Base-by-base conservation (phyloP, 805 yeast genomes). In the Yarrowia porcina region DNA sequence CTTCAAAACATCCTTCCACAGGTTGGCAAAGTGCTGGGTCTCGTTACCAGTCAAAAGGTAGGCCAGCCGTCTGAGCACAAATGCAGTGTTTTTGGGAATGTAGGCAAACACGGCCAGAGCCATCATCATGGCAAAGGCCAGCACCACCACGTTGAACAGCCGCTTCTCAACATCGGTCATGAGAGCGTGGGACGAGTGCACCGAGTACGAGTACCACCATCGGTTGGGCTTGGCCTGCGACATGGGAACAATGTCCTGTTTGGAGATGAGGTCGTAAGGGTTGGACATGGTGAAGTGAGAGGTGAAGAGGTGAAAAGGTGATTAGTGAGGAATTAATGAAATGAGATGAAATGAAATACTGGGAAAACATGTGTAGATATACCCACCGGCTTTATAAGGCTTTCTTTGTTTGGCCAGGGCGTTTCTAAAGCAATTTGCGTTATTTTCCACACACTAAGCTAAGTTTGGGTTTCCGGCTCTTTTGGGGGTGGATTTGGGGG, bases 341-440 rank as follows among this genome's bases (percentile, higher is more conserved):
- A n/a, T n/a, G n/a, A n/a, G n/a, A n/a, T n/a, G n/a, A n/a, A n/a
- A n/a, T n/a, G n/a, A n/a, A n/a, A n/a, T n/a, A n/a, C n/a, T 20
- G n/a, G 50, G 21, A 18, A 17, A 28, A 4, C 36, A 35, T 13
- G 36, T 23, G 15, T 45, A 17, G 56, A 49, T 49, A 49, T 49
- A 49, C 39, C 20, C 30, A 32, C 56, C 56, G 56, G 56, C 56
- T 30, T 47, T 49, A 49, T 32, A 49, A 10, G 4, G n/a, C n/a
- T 4, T 38, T 30, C 56, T 32, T 33, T 49, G 56, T 49, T 49
- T 49, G 39, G 56, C 10, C 30, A 20, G 33, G 56, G 56, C 39
- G 38, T 49, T 49, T 49, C 56, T 49, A 33, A 49, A 49, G 56
- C 56, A 49, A 49, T 32, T 49, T 49, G 56, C 56, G 56, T 49